These are phyloP conservation scores for Cynara cardunculus DNA, from an alignment of 129 eudicot species.

Conservation along the genomic window DNA sequence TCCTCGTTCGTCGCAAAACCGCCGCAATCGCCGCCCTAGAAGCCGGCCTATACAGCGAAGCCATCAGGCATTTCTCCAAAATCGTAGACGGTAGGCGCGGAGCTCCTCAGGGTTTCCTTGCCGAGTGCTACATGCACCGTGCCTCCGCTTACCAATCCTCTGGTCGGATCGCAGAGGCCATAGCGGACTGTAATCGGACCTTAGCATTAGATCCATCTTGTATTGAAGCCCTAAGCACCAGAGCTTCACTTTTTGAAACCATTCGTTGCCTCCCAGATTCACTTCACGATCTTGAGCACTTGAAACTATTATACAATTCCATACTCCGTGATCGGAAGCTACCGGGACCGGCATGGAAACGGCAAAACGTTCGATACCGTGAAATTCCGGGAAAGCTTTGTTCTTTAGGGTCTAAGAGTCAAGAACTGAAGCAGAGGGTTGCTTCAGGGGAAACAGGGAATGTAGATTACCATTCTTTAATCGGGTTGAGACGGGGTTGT, in stretches of 20 bases:
- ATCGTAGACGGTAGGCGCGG: conserved; percentile 87
- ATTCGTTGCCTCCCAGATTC: conserved; percentile 76
- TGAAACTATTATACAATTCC: conserved; percentile 73
- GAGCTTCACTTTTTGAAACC: conserved; percentile 76
- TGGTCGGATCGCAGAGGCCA: conserved; percentile 75
- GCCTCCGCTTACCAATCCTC: conserved; percentile 64
- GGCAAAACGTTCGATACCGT: conserved; percentile 62
- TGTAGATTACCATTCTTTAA: conserved; percentile 75
- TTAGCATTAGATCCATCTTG: conserved; percentile 73
- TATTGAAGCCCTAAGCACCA: conserved; percentile 59
- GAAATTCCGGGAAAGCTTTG: conserved; percentile 82
- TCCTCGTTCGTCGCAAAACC: conserved; percentile 84
- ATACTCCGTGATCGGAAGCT: conserved; percentile 69
- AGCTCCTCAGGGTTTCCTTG: conserved; percentile 84
- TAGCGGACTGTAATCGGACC: conserved; percentile 83
- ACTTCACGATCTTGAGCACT: conserved; percentile 90
- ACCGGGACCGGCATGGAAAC: conserved; percentile 90
- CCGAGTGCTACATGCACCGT: conserved; percentile 86
- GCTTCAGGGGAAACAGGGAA: conserved; percentile 90
- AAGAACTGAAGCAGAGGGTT: conserved; percentile 71
- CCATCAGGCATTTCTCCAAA: conserved; percentile 88
- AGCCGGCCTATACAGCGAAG: conserved; percentile 80
- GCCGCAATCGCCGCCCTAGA: conserved; percentile 92
- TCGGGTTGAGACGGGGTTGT: conserved; percentile 83
- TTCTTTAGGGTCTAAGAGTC: conserved; percentile 51